A percentile compares a stretch with the other conserved stretches of the same genome.
These are phyloP conservation scores for Vinca major DNA, from an alignment of 305 asterid species.

Conservation along the genomic window DNA sequence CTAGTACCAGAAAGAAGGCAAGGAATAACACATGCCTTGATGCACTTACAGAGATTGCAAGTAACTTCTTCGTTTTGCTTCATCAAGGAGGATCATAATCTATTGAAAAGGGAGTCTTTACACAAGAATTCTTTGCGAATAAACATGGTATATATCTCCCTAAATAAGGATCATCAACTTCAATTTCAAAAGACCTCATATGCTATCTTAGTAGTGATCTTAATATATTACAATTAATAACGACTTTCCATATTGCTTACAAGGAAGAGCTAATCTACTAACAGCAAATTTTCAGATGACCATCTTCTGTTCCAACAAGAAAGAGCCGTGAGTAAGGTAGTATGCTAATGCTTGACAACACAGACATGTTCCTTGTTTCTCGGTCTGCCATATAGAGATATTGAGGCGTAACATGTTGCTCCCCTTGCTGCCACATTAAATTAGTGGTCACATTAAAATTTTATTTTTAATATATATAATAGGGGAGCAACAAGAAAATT, in stretches of 20 bases:
- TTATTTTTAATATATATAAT: not conserved
- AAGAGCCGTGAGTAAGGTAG: slow-evolving; percentile 81
- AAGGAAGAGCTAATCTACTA: slow-evolving; percentile 19
- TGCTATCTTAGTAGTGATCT: not conserved
- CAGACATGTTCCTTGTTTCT: slow-evolving; percentile 71
- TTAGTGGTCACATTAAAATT: not conserved
- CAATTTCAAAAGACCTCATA: not conserved
- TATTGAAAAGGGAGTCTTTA: not conserved
- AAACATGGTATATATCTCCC: not conserved
- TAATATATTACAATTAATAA: not conserved
- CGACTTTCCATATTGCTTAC: not conserved
- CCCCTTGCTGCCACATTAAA: slow-evolving; percentile 52
- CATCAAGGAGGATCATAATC: not conserved
- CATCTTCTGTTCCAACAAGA: slow-evolving; percentile 95
- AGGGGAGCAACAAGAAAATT: not conserved
- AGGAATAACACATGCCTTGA: not conserved
- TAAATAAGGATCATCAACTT: not conserved
- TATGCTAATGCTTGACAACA: slow-evolving; percentile 58
- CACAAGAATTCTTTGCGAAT: not conserved
- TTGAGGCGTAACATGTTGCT: slow-evolving; percentile 48
- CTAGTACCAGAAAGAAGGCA: not conserved
- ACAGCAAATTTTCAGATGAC: slow-evolving; percentile 67
- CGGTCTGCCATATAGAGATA: slow-evolving; percentile 70
- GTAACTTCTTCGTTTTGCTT: not conserved
- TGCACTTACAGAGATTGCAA: not conserved